Base-by-base conservation (phyloP, 306 rosid genomes). In the cucumber (Cucumis sativus) region DNA sequence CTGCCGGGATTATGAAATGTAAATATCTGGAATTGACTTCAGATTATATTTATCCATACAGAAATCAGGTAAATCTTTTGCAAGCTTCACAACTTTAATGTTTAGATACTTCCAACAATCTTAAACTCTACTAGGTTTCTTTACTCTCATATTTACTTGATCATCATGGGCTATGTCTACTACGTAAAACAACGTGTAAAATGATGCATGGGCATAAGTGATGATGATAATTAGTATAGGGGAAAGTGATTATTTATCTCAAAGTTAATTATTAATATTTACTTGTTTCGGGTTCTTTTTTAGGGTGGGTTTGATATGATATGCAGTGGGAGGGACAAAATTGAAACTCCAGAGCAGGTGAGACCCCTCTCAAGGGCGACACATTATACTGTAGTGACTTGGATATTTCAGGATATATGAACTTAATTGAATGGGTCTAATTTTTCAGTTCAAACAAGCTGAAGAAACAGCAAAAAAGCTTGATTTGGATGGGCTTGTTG, bases 221-320 rank as follows among this genome's bases (percentile, higher is more conserved):
- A 54, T 30, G 45, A 60, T 58, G 57, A 59, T 41, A 23, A 7
- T 14, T 56, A 1, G 41, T 37, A 23, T 21, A 39, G 40, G 33
- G 41, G 18, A n/a, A 74, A 52, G 35, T 14, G 20, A 30, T 35
- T 20, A 60, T 65, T 37, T 37, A n/a, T 35, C 55, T 10, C 39
- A 57, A 61, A 20, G 23, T 16, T 7, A 20, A 35, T 20, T 57
- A 8, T n/a, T 75, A 20, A n/a, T 40, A 21, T 75, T 75, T 4
- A 15, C 28, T 59, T 56, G 78, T 20, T 6, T 4, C 14, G 30
- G 8, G 16, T 60, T 30, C 11, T 62, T 49, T 77, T 77, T 62
- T 88, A 96, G 98, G 99, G 99, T 78, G 99, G 99, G 47, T 96
- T 96, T 85, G 99, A 96, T 87, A 96, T 96, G 97, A 96, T 96